These are phyloP conservation scores for Yarrowia keelungensis DNA, from an alignment of 805 yeast species.

Conservation along the genomic window DNA sequence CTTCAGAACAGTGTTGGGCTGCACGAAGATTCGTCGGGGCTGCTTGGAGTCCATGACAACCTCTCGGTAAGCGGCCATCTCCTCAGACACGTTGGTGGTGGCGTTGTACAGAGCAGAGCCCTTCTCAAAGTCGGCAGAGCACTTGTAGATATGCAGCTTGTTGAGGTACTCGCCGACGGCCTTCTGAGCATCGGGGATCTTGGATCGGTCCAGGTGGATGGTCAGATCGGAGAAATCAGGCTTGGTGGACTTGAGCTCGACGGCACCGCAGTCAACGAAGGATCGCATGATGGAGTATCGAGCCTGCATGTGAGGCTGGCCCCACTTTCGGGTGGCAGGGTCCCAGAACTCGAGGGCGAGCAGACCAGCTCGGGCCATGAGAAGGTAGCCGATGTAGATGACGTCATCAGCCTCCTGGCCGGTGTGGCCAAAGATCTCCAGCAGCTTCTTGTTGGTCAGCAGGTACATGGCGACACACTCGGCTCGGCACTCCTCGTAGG, in stretches of 20 bases:
- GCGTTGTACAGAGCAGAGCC: slow-evolving; percentile 71
- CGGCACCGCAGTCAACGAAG: slow-evolving; percentile 68
- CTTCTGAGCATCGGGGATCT: slow-evolving; percentile 74
- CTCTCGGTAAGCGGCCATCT: slow-evolving; percentile 69
- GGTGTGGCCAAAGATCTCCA: slow-evolving; percentile 75
- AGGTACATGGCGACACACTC: slow-evolving; percentile 87
- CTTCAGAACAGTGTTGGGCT: slow-evolving; percentile 68
- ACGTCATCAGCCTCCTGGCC: slow-evolving; percentile 64
- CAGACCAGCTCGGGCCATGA: slow-evolving; percentile 89
- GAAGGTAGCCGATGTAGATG: slow-evolving; percentile 71
- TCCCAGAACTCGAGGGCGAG: slow-evolving; percentile 87
- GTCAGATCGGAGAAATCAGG: slow-evolving; percentile 64
- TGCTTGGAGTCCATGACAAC: slow-evolving; percentile 72
- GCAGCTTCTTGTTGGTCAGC: slow-evolving; percentile 68
- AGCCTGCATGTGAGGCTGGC: slow-evolving; percentile 95
- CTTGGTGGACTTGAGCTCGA: slow-evolving; percentile 58
- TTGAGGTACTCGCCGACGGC: slow-evolving; percentile 74
- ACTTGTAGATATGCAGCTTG: slow-evolving; percentile 78
- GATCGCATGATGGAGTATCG: slow-evolving; percentile 83
- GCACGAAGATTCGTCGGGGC: slow-evolving; percentile 85
- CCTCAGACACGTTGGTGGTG: slow-evolving; percentile 66
- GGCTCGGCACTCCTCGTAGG: slow-evolving; percentile 93
- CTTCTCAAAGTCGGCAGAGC: slow-evolving; percentile 71
- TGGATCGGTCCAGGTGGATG: slow-evolving; percentile 63
- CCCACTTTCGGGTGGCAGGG: slow-evolving; percentile 83